Base-by-base conservation (phyloP, 768 basidiomycete species). In the Serpula lacrymans region DNA sequence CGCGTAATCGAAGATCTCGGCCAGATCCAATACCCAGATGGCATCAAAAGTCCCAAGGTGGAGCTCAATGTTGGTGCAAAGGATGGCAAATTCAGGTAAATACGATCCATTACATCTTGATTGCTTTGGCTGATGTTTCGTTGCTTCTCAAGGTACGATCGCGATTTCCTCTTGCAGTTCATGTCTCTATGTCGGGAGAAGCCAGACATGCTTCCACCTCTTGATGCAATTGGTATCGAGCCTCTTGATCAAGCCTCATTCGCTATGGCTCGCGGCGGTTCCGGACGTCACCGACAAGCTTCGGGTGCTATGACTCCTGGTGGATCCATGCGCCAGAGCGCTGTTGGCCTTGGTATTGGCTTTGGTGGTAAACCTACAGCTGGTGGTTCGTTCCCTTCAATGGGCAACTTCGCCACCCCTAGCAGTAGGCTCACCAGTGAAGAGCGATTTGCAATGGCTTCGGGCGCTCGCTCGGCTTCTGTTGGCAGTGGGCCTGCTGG, bases 101-200 rank as follows among this genome's bases (percentile, higher is more conserved):
- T 44, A 18, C 38, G 24, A 34, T 31, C 17, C 16, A 34, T 45
- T 34, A 18, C 25, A n/a, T 27, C 13, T 23, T 17, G 7, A 20
- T 12, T 24, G 14, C 8, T 14, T 9, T 17, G 39, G 7, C n/a
- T 13, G 26, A 3, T 12, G 6, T 20, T 12, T 6, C 5, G 23
- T 6, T 37, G 35, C 4, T 23, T 18, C 35, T 25, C 17, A 46
- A 91, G 95, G 55, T 99, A 99, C 60, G 92, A 97, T 61, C 91
- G 94, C 25, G 91, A 94, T 14, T 99, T 99, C 80, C 76, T 99
- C 18, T 66, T 99, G 44, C 95, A 99, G 59, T 99, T 99, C 70
- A 93, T 96, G 88, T 65, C 69, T 17, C 67, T 95, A 45, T 99
- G 96, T 74, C 88, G 82, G 62, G 95, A 97, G 68, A 94, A 93